Conservation (phyloP, 148 eudicot genomes). For the Polygonum aviculare region DNA sequence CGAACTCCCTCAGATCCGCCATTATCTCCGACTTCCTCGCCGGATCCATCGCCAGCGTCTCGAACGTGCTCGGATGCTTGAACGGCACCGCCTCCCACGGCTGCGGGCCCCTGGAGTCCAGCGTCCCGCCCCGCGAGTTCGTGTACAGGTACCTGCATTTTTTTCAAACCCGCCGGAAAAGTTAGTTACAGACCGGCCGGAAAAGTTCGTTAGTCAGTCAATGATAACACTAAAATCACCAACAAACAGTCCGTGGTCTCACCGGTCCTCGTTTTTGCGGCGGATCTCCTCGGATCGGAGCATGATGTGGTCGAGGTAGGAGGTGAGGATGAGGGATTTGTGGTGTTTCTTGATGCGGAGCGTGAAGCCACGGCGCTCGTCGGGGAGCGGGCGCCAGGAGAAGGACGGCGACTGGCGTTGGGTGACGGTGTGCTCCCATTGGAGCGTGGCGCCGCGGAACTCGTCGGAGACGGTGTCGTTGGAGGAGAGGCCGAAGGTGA, state of each 20-base stretch:
- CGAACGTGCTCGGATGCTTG: conserved; percentile 90
- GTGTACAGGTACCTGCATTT: conserved; percentile 40
- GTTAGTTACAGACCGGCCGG: too few relatives aligned
- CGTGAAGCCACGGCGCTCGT: conserved; percentile 70
- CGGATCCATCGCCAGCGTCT: conserved; percentile 79
- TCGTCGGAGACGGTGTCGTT: conserved; percentile 63
- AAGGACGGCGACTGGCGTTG: conserved; percentile 54
- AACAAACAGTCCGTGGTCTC: background rate
- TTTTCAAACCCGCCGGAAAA: too few relatives aligned
- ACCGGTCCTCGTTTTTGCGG: conserved; percentile 52
- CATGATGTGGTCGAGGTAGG: conserved; percentile 62
- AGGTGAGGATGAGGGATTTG: conserved; percentile 26
- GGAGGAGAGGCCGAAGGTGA: conserved; percentile 65
- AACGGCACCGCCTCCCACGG: conserved; percentile 98
- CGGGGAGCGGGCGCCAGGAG: conserved; percentile 89
- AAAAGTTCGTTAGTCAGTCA: too few relatives aligned
- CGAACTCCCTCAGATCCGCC: conserved; percentile 61
- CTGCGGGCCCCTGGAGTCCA: conserved; percentile 61
- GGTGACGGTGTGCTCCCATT: conserved; percentile 81
- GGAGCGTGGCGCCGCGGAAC: conserved; percentile 33
- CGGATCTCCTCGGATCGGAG: conserved; percentile 46
- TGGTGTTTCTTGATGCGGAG: conserved; percentile 46
- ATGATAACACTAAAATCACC: too few relatives aligned
- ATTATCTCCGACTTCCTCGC: conserved; percentile 42
- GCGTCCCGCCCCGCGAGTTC: conserved; percentile 62